phyloP scores from a whole-genome alignment of 768 basidiomycete species.

The Roridomyces roridus region DNA sequence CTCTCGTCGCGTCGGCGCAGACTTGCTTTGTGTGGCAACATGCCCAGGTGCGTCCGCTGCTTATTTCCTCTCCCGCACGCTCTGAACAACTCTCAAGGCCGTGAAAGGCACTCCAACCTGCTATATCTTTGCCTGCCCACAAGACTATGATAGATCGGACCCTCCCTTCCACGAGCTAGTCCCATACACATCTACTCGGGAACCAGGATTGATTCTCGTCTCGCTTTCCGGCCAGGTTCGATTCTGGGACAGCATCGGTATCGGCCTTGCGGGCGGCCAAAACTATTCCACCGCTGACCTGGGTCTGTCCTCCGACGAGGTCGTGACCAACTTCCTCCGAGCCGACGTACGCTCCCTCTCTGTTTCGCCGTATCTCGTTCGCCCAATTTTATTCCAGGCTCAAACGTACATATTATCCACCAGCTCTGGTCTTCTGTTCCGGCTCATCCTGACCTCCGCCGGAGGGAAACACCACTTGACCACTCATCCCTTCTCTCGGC shows the following conservation, averaged over 20 bases:
- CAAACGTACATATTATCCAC: conserved; percentile 76
- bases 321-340: conserved; percentile 70
- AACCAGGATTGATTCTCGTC: conserved; percentile 87
- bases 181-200: conserved; percentile 68
- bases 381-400: conserved; percentile 42
- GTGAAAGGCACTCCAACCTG: conserved; percentile 79
- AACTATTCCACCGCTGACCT: conserved; percentile 60
- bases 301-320: conserved; percentile 59
- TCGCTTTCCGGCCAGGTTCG: conserved; percentile 74
- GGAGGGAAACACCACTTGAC: conserved; percentile 72
- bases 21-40: conserved; percentile 89
- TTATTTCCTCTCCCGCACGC: not conserved
- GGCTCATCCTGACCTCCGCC: conserved; percentile 66
- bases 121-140: conserved; percentile 81
- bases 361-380: conserved; percentile 5
- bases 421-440: conserved; percentile 68
- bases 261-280: conserved; percentile 82
- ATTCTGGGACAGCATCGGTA: conserved; percentile 89
- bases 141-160: conserved; percentile 41
- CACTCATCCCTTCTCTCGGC: conserved; percentile 64
- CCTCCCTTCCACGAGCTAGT: conserved; percentile 69
- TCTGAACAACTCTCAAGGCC: conserved; percentile 41
- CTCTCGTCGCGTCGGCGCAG: conserved; percentile 70
- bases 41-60: conserved; percentile 55
- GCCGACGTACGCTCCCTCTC: conserved; percentile 57